Conservation (phyloP, 441 rosid species). For the Euphorbia schlechtendalii region DNA sequence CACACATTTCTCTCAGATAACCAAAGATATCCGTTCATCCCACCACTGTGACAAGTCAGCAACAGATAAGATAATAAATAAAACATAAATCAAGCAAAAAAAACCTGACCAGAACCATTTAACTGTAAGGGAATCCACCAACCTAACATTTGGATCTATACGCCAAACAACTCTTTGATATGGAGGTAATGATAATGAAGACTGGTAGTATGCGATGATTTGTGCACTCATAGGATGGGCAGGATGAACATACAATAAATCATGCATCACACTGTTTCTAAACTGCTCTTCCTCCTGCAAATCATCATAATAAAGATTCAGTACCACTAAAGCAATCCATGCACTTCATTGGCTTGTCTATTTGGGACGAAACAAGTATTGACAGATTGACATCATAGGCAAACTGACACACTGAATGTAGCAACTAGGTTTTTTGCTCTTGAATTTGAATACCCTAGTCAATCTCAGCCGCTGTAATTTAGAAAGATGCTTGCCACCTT, state of each 20-base stretch:
- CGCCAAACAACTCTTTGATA: constrained; percentile 34
- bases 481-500: background rate
- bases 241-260: constrained; percentile 65
- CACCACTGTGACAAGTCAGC: constrained; percentile 50
- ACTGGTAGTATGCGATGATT: constrained; percentile 36
- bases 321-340: background rate
- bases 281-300: constrained; percentile 66
- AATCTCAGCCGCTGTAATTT: background rate
- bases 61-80: constrained; percentile 17
- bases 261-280: constrained; percentile 77
- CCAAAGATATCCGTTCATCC: constrained; percentile 86
- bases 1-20: constrained; percentile 53
- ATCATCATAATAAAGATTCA: constrained; percentile 15
- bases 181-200: constrained; percentile 21
- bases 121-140: constrained; percentile 19
- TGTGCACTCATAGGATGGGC: constrained; percentile 58
- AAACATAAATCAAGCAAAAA: constrained; percentile 10
- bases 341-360: background rate
- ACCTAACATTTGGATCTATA: constrained; percentile 68
- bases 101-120: background rate
- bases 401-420: background rate
- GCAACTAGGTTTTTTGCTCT: background rate
- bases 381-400: background rate
- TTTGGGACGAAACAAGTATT: background rate
- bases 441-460: background rate